Evolutionary conservation across 805 yeast genomes (phyloP).

Genomic region (Suhomyces tanzawaensis): DNA sequence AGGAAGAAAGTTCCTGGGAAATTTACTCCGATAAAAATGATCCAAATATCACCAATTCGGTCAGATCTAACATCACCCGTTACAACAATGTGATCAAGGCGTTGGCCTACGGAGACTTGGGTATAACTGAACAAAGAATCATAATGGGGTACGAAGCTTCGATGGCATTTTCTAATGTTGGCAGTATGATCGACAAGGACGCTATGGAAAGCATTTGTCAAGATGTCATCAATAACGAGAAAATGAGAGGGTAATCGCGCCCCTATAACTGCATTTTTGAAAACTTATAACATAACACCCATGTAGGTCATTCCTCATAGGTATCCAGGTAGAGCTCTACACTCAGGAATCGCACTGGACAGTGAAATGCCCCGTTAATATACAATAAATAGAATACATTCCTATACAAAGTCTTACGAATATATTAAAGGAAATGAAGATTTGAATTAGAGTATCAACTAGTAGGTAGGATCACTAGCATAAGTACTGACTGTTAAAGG

Average conservation of each 20-base stretch:
- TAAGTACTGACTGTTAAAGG: too few relatives aligned
- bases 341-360: too few relatives aligned
- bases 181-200: constrained; percentile 48
- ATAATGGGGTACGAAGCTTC: constrained; percentile 86
- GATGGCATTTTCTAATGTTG: constrained; percentile 63
- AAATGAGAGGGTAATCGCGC: constrained; percentile 68
- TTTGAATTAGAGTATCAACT: background rate
- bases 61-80: constrained; percentile 74
- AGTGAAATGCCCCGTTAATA: too few relatives aligned
- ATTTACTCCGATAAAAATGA: constrained; percentile 91
- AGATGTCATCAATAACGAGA: constrained; percentile 68
- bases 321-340: too few relatives aligned
- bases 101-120: constrained; percentile 78
- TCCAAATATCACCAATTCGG: constrained; percentile 51
- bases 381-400: too few relatives aligned
- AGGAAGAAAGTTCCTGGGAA: constrained; percentile 92
- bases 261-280: too few relatives aligned
- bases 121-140: constrained; percentile 79
- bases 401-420: background rate
- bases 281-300: too few relatives aligned
- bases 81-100: constrained; percentile 84
- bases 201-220: constrained; percentile 70
- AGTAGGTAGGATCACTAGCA: too few relatives aligned
- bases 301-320: too few relatives aligned
- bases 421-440: constrained; percentile 6